phyloP scores from a whole-genome alignment of 345 rosid genomes.

The Eucalyptus grandis region DNA sequence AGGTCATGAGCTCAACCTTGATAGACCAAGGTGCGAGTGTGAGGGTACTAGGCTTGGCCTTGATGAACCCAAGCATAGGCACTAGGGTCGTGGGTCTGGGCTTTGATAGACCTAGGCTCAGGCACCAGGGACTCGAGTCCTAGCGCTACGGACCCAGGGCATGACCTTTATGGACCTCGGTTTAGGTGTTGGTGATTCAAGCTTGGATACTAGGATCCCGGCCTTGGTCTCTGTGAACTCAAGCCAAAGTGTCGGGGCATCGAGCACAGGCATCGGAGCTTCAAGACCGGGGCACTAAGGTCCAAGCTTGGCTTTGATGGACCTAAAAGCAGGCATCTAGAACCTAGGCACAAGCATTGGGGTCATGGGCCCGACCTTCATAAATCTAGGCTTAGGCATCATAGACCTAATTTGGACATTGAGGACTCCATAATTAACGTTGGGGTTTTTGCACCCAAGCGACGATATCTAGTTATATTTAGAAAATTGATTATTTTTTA shows the following conservation, averaged over 20 bases:
- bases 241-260: rapidly evolving
- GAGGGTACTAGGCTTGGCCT: no score
- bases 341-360: rapidly evolving
- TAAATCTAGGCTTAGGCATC: rapidly evolving
- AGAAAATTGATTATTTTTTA: no score
- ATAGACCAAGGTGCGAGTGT: rapidly evolving
- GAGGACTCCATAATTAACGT: rapidly evolving
- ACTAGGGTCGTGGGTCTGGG: rapidly evolving
- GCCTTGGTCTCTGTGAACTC: rapidly evolving
- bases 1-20: rapidly evolving
- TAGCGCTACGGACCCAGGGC: rapidly evolving
- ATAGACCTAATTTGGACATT: no score
- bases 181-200: no score
- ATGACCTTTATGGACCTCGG: no score
- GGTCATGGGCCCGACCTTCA: no score
- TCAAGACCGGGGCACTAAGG: rapidly evolving
- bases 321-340: rapidly evolving
- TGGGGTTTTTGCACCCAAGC: no score
- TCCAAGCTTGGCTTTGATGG: no score
- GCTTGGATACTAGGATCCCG: no score
- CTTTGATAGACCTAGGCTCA: no score
- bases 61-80: rapidly evolving
- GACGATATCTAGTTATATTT: no score
- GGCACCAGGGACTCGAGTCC: rapidly evolving
- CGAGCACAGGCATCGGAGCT: rapidly evolving